Evolutionary conservation across 2,329 filamentous ascomycete species (phyloP), one percentile per base, ranked within the genome.

Genomic region (Penicillium sp.): DNA sequence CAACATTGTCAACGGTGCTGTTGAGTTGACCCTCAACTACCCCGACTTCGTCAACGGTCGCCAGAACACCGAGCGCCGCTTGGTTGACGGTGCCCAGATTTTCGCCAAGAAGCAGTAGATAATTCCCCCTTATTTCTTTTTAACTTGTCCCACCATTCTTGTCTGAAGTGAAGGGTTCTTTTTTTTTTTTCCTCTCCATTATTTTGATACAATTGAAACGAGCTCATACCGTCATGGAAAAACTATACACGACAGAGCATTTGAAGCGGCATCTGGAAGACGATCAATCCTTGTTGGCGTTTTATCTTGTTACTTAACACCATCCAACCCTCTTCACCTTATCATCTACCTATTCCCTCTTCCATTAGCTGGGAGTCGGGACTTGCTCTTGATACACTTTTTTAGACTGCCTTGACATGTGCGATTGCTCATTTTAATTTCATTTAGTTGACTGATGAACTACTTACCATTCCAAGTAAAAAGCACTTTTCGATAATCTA

Each of bases 11-110:
- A 90, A 85, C 70, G 90, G 90, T 59, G 84, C 87, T 33, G 86
- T 90, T 40, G 90, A 96, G 78, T 76, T 95, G 65, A 95, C 90
- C 29, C 81, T 96, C 68, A 95, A 95, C 80, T 93, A 95, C 77
- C 90, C 90, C 53, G 89, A 95, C 75, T 95, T 95, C 67, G 89
- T 96, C 77, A 96, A 96, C 66, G 75, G 76, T 52, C 72, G 81
- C 57, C 70, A 76, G 65, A 84, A 84, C 72, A 74, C 67, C 49
- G 81, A 84, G 74, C 72, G 81, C 54, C 74, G 81, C 55, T 70
- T 84, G 54, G 74, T 79, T 39, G 81, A 84, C 48, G 81, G 80
- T 58, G 78, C 77, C 43, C 80, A 82, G 69, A 64, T 73, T 50
- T 82, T 81, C 48, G 68, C 67, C 63, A 75, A 77, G 69, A 75